Base-by-base conservation (phyloP, 2,329 filamentous ascomycete genomes). In the Dryadomyces quercus-mongolicae region DNA sequence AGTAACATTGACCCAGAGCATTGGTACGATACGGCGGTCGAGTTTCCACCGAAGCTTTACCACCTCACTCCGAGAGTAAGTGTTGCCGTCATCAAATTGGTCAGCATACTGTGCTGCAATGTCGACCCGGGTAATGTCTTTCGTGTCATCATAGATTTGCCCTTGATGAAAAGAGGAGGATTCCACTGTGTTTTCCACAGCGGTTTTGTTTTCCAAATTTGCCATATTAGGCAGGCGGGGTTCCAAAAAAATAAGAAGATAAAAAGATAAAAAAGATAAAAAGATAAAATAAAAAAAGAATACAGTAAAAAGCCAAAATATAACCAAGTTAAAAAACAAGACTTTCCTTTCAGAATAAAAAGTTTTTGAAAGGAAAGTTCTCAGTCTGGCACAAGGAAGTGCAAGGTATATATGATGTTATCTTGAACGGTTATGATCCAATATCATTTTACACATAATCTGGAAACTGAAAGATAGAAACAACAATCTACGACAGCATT, bases 11-110 rank as follows among this genome's bases (percentile, higher is more conserved):
- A 64, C 63, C 64, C 66, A 69, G 9, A 72, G 62, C 25, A 70
- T 63, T 0, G 70, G 70, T 8, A 73, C 64, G 8, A 72, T 62
- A 25, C 67, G 64, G 15, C 67, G 51, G 59, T 73, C 70, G n/a
- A 71, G 60, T 60, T 72, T 72, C 64, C 70, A 70, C 44, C 69
- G 59, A 34, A 72, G 60, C 21, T 58, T 51, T 18, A 34, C 49
- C 47, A 60, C 61, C 31, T 60, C 65, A 43, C 60, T 55, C 1
- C 47, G 43, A 1, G 62, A 61, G 52, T 68, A 68, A 1, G 62
- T 59, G 53, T 66, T 60, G 44, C 63, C 61, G 20, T 62, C 59
- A 25, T 55, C 13, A 21, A 56, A 54, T 36, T 52, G 52, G 38
- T 56, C 44, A 10, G 55, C 55, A n/a, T 44, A 54, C 10, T 54